A percentile compares a stretch with the other conserved stretches of the same genome.
These are phyloP conservation scores for Cutaneotrichosporon arboriforme DNA, from an alignment of 1,284 basidiomycete species.

Conservation along the genomic window DNA sequence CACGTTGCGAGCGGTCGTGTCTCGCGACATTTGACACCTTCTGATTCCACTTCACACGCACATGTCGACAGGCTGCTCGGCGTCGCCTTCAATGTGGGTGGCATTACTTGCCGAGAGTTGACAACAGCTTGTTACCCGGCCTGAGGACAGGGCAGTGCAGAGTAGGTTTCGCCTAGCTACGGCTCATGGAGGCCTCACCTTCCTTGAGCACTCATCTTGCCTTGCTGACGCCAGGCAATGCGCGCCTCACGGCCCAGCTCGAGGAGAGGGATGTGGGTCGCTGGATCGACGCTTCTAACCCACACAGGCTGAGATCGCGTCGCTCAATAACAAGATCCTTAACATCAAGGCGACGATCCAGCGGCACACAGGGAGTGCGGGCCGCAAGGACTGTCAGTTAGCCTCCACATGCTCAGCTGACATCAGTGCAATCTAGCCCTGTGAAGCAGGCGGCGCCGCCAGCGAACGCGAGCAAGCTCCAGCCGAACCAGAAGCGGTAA, in stretches of 20 bases:
- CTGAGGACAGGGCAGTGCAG: background rate
- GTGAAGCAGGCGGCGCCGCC: constrained; percentile 10
- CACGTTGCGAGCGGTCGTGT: background rate
- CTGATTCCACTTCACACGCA: background rate
- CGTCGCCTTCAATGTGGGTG: constrained; percentile 7
- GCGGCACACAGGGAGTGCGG: constrained; percentile 3
- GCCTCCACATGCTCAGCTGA: background rate
- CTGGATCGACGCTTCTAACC: background rate
- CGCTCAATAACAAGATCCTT: constrained; percentile 2
- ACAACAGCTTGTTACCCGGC: constrained; percentile 6
- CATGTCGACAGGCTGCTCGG: constrained; percentile 1
- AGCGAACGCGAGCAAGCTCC: constrained; percentile 10
- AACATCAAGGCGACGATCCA: constrained; percentile 4
- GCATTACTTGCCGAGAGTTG: background rate
- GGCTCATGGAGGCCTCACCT: too few relatives aligned
- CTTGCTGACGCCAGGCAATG: constrained; percentile 1
- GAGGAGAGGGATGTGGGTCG: constrained; percentile 7
- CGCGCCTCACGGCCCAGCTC: constrained; percentile 4
- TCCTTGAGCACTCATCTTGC: background rate
- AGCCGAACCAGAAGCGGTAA: constrained; percentile 16
- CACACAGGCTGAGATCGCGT: constrained; percentile 7
- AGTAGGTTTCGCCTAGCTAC: background rate
- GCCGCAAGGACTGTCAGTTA: constrained; percentile 6
- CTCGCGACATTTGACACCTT: constrained; percentile 4
- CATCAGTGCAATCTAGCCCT: background rate